Evolutionary conservation across 805 yeast genomes (phyloP), one percentile per base, ranked within the genome.

Genomic region (Wickerhamomyces silvicola): DNA sequence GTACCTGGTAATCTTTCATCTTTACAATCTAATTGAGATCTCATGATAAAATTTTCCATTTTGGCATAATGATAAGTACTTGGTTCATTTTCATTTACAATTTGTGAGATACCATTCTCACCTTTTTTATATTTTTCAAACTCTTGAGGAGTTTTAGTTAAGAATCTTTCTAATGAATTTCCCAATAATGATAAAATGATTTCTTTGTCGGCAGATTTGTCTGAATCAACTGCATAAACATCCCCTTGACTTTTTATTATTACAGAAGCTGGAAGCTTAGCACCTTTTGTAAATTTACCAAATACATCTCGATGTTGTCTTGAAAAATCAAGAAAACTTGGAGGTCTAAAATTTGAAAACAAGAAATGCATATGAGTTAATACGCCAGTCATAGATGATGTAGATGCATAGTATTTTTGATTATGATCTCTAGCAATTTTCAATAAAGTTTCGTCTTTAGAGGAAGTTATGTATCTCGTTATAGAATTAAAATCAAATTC

Each of bases 1-100:
- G 81, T 78, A 0, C 95, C 95, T 0, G 97, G 97, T 22, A 92
- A 62, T 22, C 83, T 59, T 0, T 66, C 54, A 55, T 86, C 88
- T 38, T 66, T 64, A 37, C 96, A 86, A 57, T 90, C 98, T 28
- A 92, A 65, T 56, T 90, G 97, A 0, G 97, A 90, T 42, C 97
- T 67, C 74, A 90, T 68, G 10, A 90, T 50, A 46, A 92, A 83
- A 25, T 70, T 66, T 4, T 80, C 86, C 35, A 73, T 60, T 23
- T 60, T 58, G 6, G 94, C 76, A 55, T 85, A 88, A 52, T 87
- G 88, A 52, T 87, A 88, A n/a, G 67, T 42, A 32, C 38, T 52
- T 25, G 20, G 8, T 4, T 31, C 33, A 1, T n/a, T 22, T 10
- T 28, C 29, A 19, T 33, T 38, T 31, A 50, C 59, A 5, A 10